phyloP scores from a whole-genome alignment of 2,329 filamentous ascomycete genomes.

The Claviceps capensis region DNA sequence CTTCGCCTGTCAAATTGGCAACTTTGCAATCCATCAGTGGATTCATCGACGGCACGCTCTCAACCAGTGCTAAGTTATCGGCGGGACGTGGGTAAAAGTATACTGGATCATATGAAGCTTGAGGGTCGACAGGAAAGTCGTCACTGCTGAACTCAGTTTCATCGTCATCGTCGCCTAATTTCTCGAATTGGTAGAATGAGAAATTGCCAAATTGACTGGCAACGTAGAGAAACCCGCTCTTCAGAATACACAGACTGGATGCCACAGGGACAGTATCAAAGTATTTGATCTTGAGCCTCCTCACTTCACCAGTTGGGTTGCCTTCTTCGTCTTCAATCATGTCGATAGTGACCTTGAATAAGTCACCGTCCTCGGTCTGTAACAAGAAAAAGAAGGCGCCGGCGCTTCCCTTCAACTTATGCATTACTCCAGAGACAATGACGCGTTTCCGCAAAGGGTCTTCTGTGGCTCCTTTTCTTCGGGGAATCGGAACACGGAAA shows the following conservation, averaged over 20 bases:
- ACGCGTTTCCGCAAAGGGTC: conserved; percentile 80
- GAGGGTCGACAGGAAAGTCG: conserved; percentile 63
- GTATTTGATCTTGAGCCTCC: conserved; percentile 83
- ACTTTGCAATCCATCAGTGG: conserved; percentile 86
- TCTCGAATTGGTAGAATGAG: conserved; percentile 93
- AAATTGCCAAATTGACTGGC: conserved; percentile 88
- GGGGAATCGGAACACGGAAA: conserved; percentile 78
- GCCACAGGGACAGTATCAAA: conserved; percentile 92
- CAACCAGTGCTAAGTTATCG: conserved; percentile 73
- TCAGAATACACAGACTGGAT: conserved; percentile 78
- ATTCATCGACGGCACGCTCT: conserved; percentile 79
- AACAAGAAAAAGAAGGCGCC: conserved; percentile 95
- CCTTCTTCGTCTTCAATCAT: conserved; percentile 73
- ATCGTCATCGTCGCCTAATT: conserved; percentile 88
- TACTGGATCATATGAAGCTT: conserved; percentile 57
- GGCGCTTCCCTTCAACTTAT: conserved; percentile 70
- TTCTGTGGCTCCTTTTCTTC: conserved; percentile 75
- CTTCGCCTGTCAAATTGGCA: conserved; percentile 78
- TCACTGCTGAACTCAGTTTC: conserved; percentile 79
- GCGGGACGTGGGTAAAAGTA: conserved; percentile 73
- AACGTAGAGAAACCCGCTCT: conserved; percentile 89
- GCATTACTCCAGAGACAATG: conserved; percentile 88
- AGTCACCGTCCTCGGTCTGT: conserved; percentile 92
- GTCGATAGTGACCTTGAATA: conserved; percentile 92
- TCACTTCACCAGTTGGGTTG: conserved; percentile 67